These are phyloP conservation scores for Aspergillus caelatus DNA, from an alignment of 2,329 filamentous ascomycete species.

Conservation along the genomic window DNA sequence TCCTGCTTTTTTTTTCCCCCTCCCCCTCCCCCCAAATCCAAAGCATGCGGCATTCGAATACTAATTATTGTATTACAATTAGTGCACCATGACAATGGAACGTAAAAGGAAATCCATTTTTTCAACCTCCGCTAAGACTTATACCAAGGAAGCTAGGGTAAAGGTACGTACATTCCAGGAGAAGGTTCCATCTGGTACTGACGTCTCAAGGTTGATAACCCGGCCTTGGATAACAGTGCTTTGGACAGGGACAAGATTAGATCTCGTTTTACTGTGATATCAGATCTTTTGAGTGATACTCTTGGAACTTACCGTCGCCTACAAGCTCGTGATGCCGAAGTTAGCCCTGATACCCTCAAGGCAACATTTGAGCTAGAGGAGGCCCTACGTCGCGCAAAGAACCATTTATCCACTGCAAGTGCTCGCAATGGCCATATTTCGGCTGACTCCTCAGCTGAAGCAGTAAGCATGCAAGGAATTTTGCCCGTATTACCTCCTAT, in stretches of 20 bases:
- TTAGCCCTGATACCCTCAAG: neutral
- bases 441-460: neutral
- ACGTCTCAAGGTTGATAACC: neutral
- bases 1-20: too few species aligned
- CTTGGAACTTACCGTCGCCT: neutral
- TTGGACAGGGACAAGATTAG: neutral
- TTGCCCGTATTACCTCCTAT: constrained; percentile 59
- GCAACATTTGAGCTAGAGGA: constrained; percentile 19
- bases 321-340: neutral
- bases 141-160: constrained; percentile 25
- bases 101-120: constrained; percentile 28
- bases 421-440: neutral
- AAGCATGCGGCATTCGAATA: neutral
- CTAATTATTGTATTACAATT: neutral
- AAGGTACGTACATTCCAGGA: constrained; percentile 2
- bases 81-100: constrained; percentile 25
- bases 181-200: neutral
- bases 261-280: neutral
- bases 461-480: neutral
- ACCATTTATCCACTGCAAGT: neutral
- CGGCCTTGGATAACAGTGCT: neutral
- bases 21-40: too few species aligned
- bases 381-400: constrained; percentile 18
- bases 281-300: neutral
- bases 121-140: neutral